These are phyloP conservation scores for Ophiognomonia clavigignenti-juglandacearum DNA, from an alignment of 2,329 filamentous ascomycete species.

Conservation along the genomic window DNA sequence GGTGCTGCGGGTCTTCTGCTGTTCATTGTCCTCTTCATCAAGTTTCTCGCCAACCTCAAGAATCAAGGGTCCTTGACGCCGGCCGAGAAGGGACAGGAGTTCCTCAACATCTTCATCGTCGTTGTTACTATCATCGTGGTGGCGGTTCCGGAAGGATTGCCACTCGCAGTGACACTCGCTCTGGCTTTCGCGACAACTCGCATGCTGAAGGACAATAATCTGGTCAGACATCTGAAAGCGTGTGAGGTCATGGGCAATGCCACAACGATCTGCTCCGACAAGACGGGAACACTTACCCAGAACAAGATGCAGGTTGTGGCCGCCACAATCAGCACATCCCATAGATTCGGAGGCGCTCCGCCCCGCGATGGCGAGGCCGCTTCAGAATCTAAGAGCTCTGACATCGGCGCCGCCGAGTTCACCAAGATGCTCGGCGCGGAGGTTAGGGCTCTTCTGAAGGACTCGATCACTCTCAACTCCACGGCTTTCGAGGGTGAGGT, in stretches of 20 bases:
- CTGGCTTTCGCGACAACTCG: conserved; percentile 72
- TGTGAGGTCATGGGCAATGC: conserved; percentile 81
- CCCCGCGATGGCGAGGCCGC: conserved; percentile 14
- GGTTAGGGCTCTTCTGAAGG: conserved; percentile 49
- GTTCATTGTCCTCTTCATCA: conserved; percentile 81
- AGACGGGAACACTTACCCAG: conserved; percentile 63
- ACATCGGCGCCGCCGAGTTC: conserved; percentile 42
- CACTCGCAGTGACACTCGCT: conserved; percentile 72
- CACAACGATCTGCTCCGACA: conserved; percentile 65
- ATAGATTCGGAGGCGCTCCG: conserved; percentile 45
- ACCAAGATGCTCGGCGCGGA: conserved; percentile 38
- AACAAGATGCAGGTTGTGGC: conserved; percentile 66
- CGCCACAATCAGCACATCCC: conserved; percentile 50
- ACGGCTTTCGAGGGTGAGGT: conserved; percentile 73
- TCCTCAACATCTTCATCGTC: conserved; percentile 72
- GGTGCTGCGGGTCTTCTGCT: conserved; percentile 73
- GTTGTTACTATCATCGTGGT: conserved; percentile 78
- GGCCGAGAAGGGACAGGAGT: conserved; percentile 72
- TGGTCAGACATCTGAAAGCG: conserved; percentile 70
- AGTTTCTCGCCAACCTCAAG: conserved; percentile 69
- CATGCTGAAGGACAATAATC: conserved; percentile 73
- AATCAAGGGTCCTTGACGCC: conserved; percentile 43
- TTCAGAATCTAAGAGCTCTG: conserved; percentile 12
- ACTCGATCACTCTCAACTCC: conserved; percentile 62
- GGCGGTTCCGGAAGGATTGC: conserved; percentile 72